These are phyloP conservation scores for Fusarium aywerte DNA, from an alignment of 2,329 filamentous ascomycete species.

Conservation along the genomic window DNA sequence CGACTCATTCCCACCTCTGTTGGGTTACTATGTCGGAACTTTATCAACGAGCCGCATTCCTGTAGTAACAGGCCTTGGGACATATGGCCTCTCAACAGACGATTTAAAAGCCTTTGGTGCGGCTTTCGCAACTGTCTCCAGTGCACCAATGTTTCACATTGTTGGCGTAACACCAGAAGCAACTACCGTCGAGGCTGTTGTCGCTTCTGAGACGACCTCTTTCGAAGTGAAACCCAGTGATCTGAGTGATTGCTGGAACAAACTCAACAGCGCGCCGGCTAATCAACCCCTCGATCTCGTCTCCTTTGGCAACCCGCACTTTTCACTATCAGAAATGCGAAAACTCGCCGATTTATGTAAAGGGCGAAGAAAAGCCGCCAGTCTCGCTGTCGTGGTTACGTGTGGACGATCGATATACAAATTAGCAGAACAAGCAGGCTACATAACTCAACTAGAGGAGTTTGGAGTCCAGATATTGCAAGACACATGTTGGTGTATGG, in stretches of 20 bases:
- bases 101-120: conserved; percentile 39
- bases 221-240: conserved; percentile 8
- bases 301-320: conserved; percentile 37
- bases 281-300: conserved; percentile 19
- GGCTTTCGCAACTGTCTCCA: conserved; percentile 36
- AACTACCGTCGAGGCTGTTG: background rate
- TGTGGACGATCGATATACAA: conserved; percentile 26
- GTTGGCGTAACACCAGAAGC: conserved; percentile 35
- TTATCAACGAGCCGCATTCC: conserved; percentile 30
- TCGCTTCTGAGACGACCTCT: background rate
- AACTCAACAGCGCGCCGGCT: conserved; percentile 17
- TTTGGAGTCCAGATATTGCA: conserved; percentile 27
- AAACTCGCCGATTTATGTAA: background rate
- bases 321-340: conserved; percentile 29
- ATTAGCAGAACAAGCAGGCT: conserved; percentile 29
- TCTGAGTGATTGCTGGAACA: conserved; percentile 12
- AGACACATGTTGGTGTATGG: conserved; percentile 37
- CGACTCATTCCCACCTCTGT: conserved; percentile 34
- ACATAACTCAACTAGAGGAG: conserved; percentile 1
- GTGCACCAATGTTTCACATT: conserved; percentile 42
- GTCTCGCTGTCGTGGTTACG: background rate
- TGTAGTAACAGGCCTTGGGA: conserved; percentile 24
- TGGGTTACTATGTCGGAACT: conserved; percentile 34
- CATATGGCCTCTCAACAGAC: conserved; percentile 11
- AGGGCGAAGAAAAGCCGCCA: background rate